These are phyloP conservation scores for Pyricularia sp. DNA, from an alignment of 2,329 filamentous ascomycete species.

Conservation along the genomic window DNA sequence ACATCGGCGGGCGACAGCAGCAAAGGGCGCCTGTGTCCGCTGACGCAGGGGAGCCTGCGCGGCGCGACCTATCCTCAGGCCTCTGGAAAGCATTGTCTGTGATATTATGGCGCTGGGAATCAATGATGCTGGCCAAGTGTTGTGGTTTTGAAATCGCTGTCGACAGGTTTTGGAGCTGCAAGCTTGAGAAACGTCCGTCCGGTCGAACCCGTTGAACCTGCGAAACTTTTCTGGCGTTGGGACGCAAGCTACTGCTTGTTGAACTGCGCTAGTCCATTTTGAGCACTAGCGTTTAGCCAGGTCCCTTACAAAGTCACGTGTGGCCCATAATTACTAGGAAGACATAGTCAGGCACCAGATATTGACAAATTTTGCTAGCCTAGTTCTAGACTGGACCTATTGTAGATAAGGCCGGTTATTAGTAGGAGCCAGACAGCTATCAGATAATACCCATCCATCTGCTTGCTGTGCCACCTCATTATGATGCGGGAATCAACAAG, in stretches of 20 bases:
- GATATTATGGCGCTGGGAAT: conserved; percentile 1
- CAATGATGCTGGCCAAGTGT: neutral
- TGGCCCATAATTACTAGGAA: neutral
- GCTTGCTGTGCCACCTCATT: too few species aligned
- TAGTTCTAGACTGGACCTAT: neutral
- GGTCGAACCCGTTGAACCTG: conserved; percentile 1
- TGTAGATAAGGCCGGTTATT: neutral
- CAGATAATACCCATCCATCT: too few species aligned
- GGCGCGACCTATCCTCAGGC: conserved; percentile 52
- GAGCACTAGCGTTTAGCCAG: neutral
- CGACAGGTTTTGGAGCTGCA: neutral
- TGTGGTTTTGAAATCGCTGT: conserved; percentile 4
- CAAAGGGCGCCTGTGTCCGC: conserved; percentile 32
- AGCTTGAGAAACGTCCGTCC: neutral
- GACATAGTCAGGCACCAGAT: neutral
- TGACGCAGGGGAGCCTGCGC: conserved; percentile 42
- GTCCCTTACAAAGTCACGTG: neutral
- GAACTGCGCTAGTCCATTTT: conserved; percentile 28
- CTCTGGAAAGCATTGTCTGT: conserved; percentile 60
- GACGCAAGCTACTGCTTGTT: conserved; percentile 27
- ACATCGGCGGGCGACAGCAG: conserved; percentile 50
- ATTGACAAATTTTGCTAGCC: neutral
- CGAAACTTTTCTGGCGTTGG: conserved; percentile 9
- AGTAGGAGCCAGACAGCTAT: too few species aligned
- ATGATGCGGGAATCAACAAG: too few species aligned